Evolutionary conservation across 1,284 basidiomycete species (phyloP), one percentile per base, ranked within the genome.

Genomic region (Ustilago vetiveriae): DNA sequence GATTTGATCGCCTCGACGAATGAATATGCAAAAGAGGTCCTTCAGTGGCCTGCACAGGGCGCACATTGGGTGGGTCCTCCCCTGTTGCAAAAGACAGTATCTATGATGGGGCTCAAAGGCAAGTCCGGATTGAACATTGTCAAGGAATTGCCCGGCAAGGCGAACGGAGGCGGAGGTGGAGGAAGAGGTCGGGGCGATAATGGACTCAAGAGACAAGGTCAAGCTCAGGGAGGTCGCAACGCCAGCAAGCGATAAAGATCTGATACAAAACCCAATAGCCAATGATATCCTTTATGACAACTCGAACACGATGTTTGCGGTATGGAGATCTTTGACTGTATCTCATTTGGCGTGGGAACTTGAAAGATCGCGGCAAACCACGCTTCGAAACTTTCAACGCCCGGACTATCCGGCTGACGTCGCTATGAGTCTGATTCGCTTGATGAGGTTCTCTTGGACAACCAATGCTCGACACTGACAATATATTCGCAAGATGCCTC

Each of bases 21-120:
- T 72, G 82, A 81, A 29, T 88, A 86, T 69, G 67, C 67, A 0
- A 32, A 45, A 5, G 40, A 70, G 5, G 44, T 70, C n/a, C 22
- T 70, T 23, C 56, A 56, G 41, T 70, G 67, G 67, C 23, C 29
- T n/a, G 56, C 44, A 5, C 22, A 24, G n/a, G n/a, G n/a, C n/a
- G n/a, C n/a, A n/a, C n/a, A n/a, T n/a, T 69, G 66, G 66, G 43
- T 54, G 2, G 59, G 54, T 2, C 66, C 88, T 5, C 82, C 82
- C 9, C 65, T 89, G 36, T 79, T 85, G 33, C 82, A 85, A n/a
- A 85, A 82, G 79, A 85, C 86, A 2, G 85, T 87, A 23, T 87
- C 86, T 40, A 88, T 86, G 84, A 88, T 90, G 85, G 85, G 85
- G 4, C 78, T 90, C 74, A 85, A 84, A 72, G 87, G 86, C 0